Base-by-base conservation (phyloP, 768 basidiomycete genomes). In the Lactifluus piperatus region DNA sequence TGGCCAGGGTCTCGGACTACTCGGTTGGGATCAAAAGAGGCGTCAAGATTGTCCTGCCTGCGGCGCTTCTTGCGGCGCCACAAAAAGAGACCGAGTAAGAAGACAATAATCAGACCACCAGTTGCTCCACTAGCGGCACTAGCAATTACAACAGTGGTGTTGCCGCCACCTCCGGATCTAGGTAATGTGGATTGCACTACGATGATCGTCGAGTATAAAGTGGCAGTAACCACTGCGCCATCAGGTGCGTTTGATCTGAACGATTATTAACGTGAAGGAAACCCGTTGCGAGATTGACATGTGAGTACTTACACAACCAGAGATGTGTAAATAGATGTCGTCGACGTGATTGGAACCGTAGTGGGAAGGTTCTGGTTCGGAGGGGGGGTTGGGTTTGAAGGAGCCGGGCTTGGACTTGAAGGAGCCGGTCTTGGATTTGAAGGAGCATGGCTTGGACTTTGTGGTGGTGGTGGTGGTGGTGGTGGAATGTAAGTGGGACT, bases 31-130 rank as follows among this genome's bases (percentile, higher is more conserved):
- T 79, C 77, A 58, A 79, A 79, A 69, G 78, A 71, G 51, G 77
- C 77, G 55, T 79, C 77, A 47, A 79, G 79, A 26, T 79, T 77
- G 56, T 77, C 73, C n/a, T n/a, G n/a, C n/a, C n/a, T n/a, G 34
- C 66, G 62, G n/a, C 47, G 54, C 43, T 56, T 59, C 27, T 69
- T 66, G 22, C 68, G 68, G 43, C 70, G 68, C 67, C 70, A 72
- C 56, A 68, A 60, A 32, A 70, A 58, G 8, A 72, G 54, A 22
- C 66, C 65, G 37, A 67, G 51, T 16, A 71, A 30, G 37, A 72
- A 61, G 37, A 66, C 37, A 32, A 68, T 37, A 39, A 71, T 51
- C 3, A 65, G 66, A 5, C n/a, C 58, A 13, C 37, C 51, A 18
- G 56, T 63, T n/a, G n/a, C n/a, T 2, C 71, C 72, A 26, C 68